Conservation (phyloP, 257 asterid species). For the Misopates orontium region DNA sequence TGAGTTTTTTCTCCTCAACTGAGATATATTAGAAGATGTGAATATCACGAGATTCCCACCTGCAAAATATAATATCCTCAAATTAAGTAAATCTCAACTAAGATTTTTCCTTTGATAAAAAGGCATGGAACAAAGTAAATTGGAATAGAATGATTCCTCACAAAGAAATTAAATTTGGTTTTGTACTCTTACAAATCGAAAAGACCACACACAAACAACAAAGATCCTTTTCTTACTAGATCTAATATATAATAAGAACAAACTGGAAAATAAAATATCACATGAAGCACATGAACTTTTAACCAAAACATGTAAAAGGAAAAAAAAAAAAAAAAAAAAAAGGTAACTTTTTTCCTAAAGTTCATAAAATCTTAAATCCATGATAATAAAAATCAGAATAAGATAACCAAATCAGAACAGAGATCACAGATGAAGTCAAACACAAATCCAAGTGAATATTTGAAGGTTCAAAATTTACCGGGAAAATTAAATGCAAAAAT, state of each 20-base stretch:
- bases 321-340: no score
- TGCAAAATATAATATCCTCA: constrained; percentile 13
- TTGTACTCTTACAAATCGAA: background rate
- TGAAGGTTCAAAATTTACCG: constrained; percentile 20
- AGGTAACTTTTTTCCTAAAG: constrained; percentile 20
- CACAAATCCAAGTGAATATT: background rate
- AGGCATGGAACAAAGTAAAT: background rate
- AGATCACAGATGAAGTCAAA: constrained; percentile 9
- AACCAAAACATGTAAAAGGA: constrained; percentile 30
- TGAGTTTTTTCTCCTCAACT: background rate
- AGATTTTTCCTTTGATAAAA: background rate
- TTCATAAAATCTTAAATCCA: constrained; percentile 26
- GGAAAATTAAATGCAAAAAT: constrained; percentile 16
- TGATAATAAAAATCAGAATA: constrained; percentile 12
- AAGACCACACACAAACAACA: background rate
- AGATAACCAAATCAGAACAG: constrained; percentile 34
- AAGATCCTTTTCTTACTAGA: constrained; percentile 5
- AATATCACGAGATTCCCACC: constrained; percentile 18
- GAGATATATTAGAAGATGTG: background rate
- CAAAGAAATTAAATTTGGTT: constrained; percentile 4
- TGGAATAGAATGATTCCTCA: constrained; percentile 5
- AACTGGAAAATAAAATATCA: constrained; percentile 14
- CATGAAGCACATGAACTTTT: constrained; percentile 36
- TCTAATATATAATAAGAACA: constrained; percentile 4
- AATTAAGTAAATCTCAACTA: constrained; percentile 11